Base-by-base conservation (phyloP, 495 filamentous ascomycete species). In the Aspergillus ellipticus region DNA sequence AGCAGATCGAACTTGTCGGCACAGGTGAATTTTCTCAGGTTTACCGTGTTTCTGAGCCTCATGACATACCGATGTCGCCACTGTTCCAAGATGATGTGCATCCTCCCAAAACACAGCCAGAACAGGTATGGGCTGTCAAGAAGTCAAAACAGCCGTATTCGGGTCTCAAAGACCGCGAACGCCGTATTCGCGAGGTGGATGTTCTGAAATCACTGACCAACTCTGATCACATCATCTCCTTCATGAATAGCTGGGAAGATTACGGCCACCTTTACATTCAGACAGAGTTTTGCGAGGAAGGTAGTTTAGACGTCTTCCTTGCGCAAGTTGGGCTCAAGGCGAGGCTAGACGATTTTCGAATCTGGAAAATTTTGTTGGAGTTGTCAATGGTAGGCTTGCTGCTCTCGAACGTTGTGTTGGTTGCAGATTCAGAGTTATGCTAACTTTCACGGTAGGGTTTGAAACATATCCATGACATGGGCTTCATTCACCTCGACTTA, bases 311-410 rank as follows among this genome's bases (percentile, higher is more conserved):
- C 66, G 71, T 83, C 1, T 97, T 97, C 66, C 80, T 97, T 10
- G 75, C 81, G 9, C 79, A 87, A 50, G 84, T 89, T 56, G 94
- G 94, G 6, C 74, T 84, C 49, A 89, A 88, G 66, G 91, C 89
- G 46, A 83, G 93, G 60, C 71, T 98, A 53, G 94, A 98, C 74
- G 94, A 97, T 66, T 98, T 97, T 68, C 80, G 94, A 22, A 95
- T 97, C 62, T 98, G 94, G 94, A 98, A 98, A 71, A 91, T 97
- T 41, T 73, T 96, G 57, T 79, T 95, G 8, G 94, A 98, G 65
- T 60, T 94, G 35, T 79, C 85, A 59, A 74, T 86, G 77, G 90
- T 93, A 80, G 37, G 56, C 19, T 31, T 35, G n/a, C 4, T 37
- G 22, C 42, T 39, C 11, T 15, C n/a, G 35, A 13, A 39, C 13